Conservation (phyloP, 2,329 filamentous ascomycete species). For the Lasiodiplodia sp. region DNA sequence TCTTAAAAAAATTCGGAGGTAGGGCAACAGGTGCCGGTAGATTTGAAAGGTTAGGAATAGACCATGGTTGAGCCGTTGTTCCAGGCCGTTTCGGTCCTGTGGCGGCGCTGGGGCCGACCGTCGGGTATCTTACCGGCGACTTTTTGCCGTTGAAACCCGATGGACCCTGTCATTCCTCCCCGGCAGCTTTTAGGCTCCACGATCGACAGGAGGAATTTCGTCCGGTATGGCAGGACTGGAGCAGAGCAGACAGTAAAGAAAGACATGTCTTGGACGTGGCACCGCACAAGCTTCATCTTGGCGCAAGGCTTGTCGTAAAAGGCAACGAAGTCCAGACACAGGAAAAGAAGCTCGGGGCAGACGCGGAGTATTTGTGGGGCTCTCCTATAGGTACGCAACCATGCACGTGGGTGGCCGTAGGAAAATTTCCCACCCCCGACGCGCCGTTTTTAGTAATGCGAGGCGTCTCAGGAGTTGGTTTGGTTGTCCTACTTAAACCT, state of each 20-base stretch:
- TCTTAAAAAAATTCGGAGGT: background rate
- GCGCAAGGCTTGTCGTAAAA: background rate
- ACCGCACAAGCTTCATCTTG: background rate
- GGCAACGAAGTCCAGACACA: background rate
- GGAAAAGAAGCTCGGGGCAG: background rate
- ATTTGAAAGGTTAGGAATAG: background rate
- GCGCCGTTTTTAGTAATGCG: background rate
- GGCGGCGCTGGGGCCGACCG: background rate
- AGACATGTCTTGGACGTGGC: background rate
- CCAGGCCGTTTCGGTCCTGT: background rate
- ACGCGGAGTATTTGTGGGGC: constrained; percentile 18
- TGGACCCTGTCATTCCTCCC: too few relatives aligned
- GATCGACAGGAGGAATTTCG: background rate
- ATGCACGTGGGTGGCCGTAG: constrained; percentile 4
- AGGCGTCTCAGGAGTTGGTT: background rate
- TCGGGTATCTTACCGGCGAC: background rate
- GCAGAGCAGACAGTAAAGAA: background rate
- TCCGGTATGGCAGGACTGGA: too few relatives aligned
- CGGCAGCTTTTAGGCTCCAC: background rate
- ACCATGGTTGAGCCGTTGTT: background rate
- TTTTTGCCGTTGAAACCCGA: background rate
- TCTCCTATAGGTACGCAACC: background rate
- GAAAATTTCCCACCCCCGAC: background rate
- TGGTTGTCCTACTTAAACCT: constrained; percentile 4
- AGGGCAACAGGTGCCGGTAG: background rate